Base-by-base conservation (phyloP, 208 protist species). In the Lotmaria passim region DNA sequence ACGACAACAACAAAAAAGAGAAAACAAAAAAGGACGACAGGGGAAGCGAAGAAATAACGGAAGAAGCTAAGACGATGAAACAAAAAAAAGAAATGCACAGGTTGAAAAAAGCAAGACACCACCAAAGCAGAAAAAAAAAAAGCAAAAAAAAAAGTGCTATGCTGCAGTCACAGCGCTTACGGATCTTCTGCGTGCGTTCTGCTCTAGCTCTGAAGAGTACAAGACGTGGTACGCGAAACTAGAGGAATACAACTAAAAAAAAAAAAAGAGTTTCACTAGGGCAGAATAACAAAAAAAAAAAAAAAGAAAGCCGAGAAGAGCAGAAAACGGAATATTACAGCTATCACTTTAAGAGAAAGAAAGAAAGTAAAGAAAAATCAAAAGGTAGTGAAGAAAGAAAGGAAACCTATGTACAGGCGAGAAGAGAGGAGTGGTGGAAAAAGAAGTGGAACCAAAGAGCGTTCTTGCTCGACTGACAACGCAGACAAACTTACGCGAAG, bases 141-240 rank as follows among this genome's bases (percentile, higher is more conserved):
- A 62, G 2, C 17, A 52, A 56, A 23, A 31, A 71, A 59, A 46
- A 33, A 51, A 69, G 33, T 33, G 47, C 14, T 36, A 23, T 19
- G 34, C 39, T 46, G 28, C 50, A 47, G 47, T 59, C 47, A 38
- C 47, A 51, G 28, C 52, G 41, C 28, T 36, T 58, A 33, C 11
- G 12, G 48, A 23, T 55, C 31, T 41, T 41, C 31, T 43, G 31
- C 33, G 50, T 36, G 10, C 19, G 26, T 19, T 58, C 31, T 58
- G 19, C 39, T 15, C 14, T n/a, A 33, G 26, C 28, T 36, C 51
- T 23, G 52, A 41, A 31, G 41, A 50, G 57, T 3, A 34, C 21
- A 3, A 34, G 23, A 46, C n/a, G n/a, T n/a, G n/a, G n/a, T n/a
- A n/a, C n/a, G n/a, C n/a, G n/a, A 12, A 12, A 12, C 36, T 39